phyloP scores from a whole-genome alignment of 345 rosid species.

The Conringia planisiliqua region DNA sequence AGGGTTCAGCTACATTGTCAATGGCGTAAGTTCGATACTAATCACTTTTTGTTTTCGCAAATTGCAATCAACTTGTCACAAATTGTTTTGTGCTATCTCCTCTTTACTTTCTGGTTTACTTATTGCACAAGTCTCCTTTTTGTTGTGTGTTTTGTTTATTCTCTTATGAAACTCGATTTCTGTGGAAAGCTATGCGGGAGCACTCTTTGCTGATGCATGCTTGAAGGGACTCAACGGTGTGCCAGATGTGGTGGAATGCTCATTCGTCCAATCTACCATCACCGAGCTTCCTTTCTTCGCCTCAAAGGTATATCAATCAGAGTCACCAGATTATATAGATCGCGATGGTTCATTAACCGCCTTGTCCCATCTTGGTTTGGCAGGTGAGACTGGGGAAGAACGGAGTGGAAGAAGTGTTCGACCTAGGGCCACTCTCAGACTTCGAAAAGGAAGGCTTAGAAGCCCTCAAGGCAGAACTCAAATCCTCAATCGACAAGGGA shows the following conservation, averaged over 20 bases:
- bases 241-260: conserved; percentile 66
- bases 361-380: not conserved
- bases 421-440: conserved; percentile 51
- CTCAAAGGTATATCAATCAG: conserved; percentile 47
- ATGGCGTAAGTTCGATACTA: conserved; percentile 61
- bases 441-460: conserved; percentile 52
- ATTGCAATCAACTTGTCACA: not conserved
- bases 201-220: conserved; percentile 83
- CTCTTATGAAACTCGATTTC: not conserved
- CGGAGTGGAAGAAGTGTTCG: conserved; percentile 54
- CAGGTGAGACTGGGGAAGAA: conserved; percentile 71
- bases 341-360: not conserved
- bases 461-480: conserved; percentile 58
- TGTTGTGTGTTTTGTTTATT: not conserved
- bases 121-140: not conserved
- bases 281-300: conserved; percentile 85
- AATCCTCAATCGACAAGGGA: conserved; percentile 39
- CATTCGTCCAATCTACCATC: conserved; percentile 62
- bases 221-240: conserved; percentile 79
- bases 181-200: conserved; percentile 60
- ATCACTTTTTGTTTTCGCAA: too few relatives aligned
- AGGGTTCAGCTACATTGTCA: conserved; percentile 82
- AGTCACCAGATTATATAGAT: not conserved
- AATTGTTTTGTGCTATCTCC: not conserved
- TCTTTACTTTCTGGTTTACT: not conserved